These are phyloP conservation scores for Boletus sp. DNA, from an alignment of 1,284 basidiomycete species.

Conservation along the genomic window DNA sequence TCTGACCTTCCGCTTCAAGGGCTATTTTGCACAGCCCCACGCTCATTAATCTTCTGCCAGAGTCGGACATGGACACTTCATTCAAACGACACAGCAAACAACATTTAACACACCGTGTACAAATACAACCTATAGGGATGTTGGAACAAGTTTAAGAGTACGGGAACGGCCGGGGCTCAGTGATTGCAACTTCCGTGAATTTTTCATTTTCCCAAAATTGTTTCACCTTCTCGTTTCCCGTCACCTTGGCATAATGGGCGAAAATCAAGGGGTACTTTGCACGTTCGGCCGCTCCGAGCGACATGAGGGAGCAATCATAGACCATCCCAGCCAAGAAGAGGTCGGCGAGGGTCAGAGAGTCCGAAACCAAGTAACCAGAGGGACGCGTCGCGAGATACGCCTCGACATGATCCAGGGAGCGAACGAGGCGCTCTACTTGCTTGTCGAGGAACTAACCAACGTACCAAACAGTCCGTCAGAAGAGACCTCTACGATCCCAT, in stretches of 20 bases:
- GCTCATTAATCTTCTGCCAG: too few species aligned
- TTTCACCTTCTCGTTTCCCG: slow-evolving; percentile 43
- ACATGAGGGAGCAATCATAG: slow-evolving; percentile 7
- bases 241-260: slow-evolving; percentile 46
- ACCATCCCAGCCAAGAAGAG: slow-evolving; percentile 43
- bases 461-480: not conserved
- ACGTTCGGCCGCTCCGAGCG: slow-evolving; percentile 38
- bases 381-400: slow-evolving; percentile 42
- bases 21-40: too few species aligned
- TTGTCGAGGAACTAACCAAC: not conserved
- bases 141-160: not conserved
- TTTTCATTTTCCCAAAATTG: not conserved
- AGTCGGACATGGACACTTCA: too few species aligned
- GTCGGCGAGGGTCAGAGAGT: slow-evolving; percentile 59
- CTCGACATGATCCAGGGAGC: slow-evolving; percentile 40
- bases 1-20: too few species aligned
- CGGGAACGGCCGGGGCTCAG: not conserved
- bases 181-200: not conserved
- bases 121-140: too few species aligned
- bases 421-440: slow-evolving; percentile 15
- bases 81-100: too few species aligned
- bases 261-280: slow-evolving; percentile 43
- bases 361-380: slow-evolving; percentile 47
- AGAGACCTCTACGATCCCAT: not conserved
- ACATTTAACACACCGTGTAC: too few species aligned